Evolutionary conservation across 2,329 filamentous ascomycete species (phyloP).

Genomic region (Sordariomycetes sp.): DNA sequence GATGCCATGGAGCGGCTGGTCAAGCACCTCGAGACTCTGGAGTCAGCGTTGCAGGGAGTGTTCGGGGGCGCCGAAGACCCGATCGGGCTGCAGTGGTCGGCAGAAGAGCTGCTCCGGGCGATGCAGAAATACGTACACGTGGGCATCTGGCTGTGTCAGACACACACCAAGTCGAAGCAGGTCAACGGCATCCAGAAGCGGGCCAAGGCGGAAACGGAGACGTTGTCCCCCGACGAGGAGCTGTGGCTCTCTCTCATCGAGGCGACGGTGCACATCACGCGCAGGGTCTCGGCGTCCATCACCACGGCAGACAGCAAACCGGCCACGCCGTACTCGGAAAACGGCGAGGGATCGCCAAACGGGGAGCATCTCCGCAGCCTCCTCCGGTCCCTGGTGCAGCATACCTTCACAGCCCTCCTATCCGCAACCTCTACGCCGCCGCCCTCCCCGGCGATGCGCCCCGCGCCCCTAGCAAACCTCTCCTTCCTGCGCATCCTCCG

Average conservation of each 20-base stretch:
- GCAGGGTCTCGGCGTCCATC: constrained; percentile 48
- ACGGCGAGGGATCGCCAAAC: constrained; percentile 26
- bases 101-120: constrained; percentile 63
- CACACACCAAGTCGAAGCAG: constrained; percentile 57
- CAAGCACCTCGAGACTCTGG: constrained; percentile 69
- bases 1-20: constrained; percentile 78
- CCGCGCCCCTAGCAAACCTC: constrained; percentile 35
- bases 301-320: constrained; percentile 13
- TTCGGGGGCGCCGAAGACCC: constrained; percentile 49
- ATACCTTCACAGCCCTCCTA: constrained; percentile 80
- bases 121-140: constrained; percentile 86
- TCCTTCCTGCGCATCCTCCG: constrained; percentile 84
- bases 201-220: constrained; percentile 24
- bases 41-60: constrained; percentile 66
- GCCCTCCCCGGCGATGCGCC: constrained; percentile 22
- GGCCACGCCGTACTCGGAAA: constrained; percentile 8
- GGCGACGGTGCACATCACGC: constrained; percentile 51
- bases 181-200: constrained; percentile 36
- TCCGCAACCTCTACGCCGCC: constrained; percentile 42
- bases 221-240: constrained; percentile 40
- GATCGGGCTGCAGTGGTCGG: constrained; percentile 46
- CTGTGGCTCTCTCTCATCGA: constrained; percentile 55
- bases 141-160: constrained; percentile 91
- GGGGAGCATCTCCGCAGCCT: constrained; percentile 52
- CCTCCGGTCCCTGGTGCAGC: constrained; percentile 73